Conservation (phyloP, 2,329 filamentous ascomycete species). For the Madurella mycetomatis region DNA sequence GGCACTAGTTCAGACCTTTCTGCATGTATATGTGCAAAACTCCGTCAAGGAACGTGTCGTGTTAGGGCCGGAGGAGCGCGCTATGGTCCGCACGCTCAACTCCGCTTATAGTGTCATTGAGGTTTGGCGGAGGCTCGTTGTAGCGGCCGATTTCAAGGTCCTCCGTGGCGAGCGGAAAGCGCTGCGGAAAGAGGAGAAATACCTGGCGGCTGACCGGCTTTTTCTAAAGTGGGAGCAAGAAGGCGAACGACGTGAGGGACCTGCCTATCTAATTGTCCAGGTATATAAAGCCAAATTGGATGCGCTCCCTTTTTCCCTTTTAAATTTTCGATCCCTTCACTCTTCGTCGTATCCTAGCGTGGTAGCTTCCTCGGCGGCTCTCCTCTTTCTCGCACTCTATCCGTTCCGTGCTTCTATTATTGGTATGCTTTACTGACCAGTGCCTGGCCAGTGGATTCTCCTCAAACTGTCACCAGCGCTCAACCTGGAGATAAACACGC, state of each 20-base stretch:
- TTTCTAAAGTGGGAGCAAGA: constrained; percentile 8
- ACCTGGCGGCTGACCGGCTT: background rate
- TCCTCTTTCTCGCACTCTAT: background rate
- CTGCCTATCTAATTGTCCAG: constrained; percentile 7
- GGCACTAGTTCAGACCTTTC: background rate
- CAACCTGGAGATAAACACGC: background rate
- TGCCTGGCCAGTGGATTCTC: constrained; percentile 8
- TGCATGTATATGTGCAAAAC: constrained; percentile 1
- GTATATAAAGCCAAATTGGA: constrained; percentile 1
- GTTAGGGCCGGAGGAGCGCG: constrained; percentile 3
- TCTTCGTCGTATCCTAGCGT: background rate
- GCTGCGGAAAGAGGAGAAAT: constrained; percentile 3
- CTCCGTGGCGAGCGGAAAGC: background rate
- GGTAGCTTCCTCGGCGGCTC: constrained; percentile 2
- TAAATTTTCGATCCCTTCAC: constrained; percentile 1
- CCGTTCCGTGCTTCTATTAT: constrained; percentile 3
- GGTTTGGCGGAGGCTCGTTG: constrained; percentile 8
- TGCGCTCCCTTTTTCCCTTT: background rate
- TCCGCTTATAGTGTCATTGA: constrained; percentile 9
- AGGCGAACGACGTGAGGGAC: constrained; percentile 6
- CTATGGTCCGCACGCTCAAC: constrained; percentile 1
- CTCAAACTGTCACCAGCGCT: background rate
- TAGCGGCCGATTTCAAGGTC: constrained; percentile 9
- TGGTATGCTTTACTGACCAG: constrained; percentile 4
- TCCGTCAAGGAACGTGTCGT: constrained; percentile 6